Percentiles rank a stretch among this genome's conserved stretches.
These are phyloP conservation scores for Sphaerostilbella broomeana DNA, from an alignment of 2,329 filamentous ascomycete species.

Conservation along the genomic window DNA sequence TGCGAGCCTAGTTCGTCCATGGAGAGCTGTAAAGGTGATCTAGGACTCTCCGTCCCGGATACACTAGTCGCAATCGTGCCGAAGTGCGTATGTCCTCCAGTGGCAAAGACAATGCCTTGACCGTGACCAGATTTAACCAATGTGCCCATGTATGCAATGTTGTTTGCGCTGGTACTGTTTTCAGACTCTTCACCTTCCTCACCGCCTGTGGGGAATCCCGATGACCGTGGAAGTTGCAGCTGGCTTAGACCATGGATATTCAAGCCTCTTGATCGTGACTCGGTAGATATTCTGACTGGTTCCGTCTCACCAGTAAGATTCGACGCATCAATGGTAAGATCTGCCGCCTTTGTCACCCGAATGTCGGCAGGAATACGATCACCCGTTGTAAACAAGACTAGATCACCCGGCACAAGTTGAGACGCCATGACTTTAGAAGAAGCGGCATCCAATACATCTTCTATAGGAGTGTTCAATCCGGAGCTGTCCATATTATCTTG, in stretches of 20 bases:
- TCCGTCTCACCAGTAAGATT: slow-evolving; percentile 97
- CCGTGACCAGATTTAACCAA: slow-evolving; percentile 91
- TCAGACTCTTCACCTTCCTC: slow-evolving; percentile 53
- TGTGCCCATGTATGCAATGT: slow-evolving; percentile 98
- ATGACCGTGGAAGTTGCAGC: slow-evolving; percentile 33
- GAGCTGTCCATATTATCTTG: slow-evolving; percentile 36
- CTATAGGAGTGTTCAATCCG: slow-evolving; percentile 53
- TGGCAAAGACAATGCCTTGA: slow-evolving; percentile 94
- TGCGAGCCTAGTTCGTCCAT: slow-evolving; percentile 98
- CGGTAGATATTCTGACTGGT: slow-evolving; percentile 71
- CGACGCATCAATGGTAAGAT: slow-evolving; percentile 91
- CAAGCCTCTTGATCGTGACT: slow-evolving; percentile 39
- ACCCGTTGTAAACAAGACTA: slow-evolving; percentile 90
- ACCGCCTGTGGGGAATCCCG: slow-evolving; percentile 30
- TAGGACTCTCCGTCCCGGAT: slow-evolving; percentile 88
- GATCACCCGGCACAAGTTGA: slow-evolving; percentile 83
- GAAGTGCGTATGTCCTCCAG: slow-evolving; percentile 88
- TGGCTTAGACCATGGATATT: slow-evolving; percentile 24
- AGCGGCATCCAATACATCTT: slow-evolving; percentile 60
- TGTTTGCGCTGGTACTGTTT: slow-evolving; percentile 64
- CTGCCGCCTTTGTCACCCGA: slow-evolving; percentile 81
- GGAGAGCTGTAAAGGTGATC: slow-evolving; percentile 86
- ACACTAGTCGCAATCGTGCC: slow-evolving; percentile 92
- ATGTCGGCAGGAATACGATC: slow-evolving; percentile 96
- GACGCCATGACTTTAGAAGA: slow-evolving; percentile 82